Evolutionary conservation across 306 rosid species (phyloP).

Genomic region (Vicia villosa): DNA sequence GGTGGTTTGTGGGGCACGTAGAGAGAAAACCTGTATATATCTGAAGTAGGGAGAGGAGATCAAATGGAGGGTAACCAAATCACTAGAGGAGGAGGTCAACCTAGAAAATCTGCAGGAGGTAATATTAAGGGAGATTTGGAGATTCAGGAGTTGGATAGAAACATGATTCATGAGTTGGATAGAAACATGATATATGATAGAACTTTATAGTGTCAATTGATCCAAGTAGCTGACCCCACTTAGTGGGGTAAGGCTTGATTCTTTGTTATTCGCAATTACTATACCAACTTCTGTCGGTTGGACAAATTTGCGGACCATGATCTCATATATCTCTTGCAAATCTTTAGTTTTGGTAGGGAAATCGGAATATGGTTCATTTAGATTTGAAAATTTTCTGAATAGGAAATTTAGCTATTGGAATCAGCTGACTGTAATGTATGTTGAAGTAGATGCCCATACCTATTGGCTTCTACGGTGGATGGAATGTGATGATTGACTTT

Average conservation of each 20-base stretch:
- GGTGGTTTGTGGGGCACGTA: too few relatives aligned
- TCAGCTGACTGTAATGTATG: constrained; percentile 5
- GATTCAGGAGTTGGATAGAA: too few relatives aligned
- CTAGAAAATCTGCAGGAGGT: too few relatives aligned
- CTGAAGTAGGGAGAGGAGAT: too few relatives aligned
- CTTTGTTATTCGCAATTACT: neutral
- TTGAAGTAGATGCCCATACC: neutral
- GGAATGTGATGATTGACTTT: neutral
- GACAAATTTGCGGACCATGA: neutral
- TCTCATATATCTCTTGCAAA: neutral
- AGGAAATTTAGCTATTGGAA: neutral
- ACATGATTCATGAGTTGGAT: too few relatives aligned
- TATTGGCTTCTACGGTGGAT: neutral
- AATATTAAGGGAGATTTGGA: too few relatives aligned
- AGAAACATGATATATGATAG: too few relatives aligned
- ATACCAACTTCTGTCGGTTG: constrained; percentile 5
- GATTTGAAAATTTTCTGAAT: neutral
- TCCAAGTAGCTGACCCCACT: neutral
- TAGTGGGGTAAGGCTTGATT: neutral
- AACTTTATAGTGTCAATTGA: neutral
- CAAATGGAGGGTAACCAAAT: too few relatives aligned
- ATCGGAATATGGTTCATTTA: too few relatives aligned
- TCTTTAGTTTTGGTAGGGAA: constrained; percentile 14
- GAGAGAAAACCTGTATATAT: too few relatives aligned
- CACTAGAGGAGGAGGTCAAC: too few relatives aligned